Conservation (phyloP, 345 rosid genomes). For the Dipteronia sinensis region DNA sequence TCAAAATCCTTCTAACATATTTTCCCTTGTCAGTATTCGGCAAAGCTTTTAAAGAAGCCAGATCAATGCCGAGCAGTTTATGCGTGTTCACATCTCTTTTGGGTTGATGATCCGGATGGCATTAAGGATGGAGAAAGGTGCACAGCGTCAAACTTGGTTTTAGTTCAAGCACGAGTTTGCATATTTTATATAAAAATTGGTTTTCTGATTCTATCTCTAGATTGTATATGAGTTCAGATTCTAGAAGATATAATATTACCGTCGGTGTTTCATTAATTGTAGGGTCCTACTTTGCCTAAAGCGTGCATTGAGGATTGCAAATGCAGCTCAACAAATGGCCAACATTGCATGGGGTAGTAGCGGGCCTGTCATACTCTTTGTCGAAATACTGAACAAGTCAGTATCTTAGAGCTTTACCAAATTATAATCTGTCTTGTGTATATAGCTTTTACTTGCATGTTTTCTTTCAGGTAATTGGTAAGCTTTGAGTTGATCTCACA, state of each 20-base stretch:
- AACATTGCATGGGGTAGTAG: constrained; percentile 71
- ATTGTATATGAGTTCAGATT: background rate
- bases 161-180: background rate
- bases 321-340: constrained; percentile 91
- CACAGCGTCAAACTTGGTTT: constrained; percentile 1
- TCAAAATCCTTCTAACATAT: constrained; percentile 12
- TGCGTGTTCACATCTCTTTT: constrained; percentile 91
- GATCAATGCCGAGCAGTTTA: constrained; percentile 96
- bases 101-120: constrained; percentile 73
- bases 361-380: constrained; percentile 77
- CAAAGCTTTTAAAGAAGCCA: constrained; percentile 88
- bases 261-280: constrained; percentile 10
- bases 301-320: constrained; percentile 87
- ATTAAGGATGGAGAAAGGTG: constrained; percentile 88
- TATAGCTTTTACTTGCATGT: background rate
- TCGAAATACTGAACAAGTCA: constrained; percentile 88
- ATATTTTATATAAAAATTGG: background rate
- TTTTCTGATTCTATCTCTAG: background rate
- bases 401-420: constrained; percentile 21
- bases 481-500: background rate
- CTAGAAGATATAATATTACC: background rate
- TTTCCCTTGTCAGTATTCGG: constrained; percentile 62
- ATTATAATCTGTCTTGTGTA: background rate
- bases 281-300: constrained; percentile 85
- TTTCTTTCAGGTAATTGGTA: background rate